A percentile compares a stretch with the other conserved stretches of the same genome.
These are phyloP conservation scores for Magnolia changhungtana DNA, from an alignment of 164 flowering plant genomes.

Conservation along the genomic window DNA sequence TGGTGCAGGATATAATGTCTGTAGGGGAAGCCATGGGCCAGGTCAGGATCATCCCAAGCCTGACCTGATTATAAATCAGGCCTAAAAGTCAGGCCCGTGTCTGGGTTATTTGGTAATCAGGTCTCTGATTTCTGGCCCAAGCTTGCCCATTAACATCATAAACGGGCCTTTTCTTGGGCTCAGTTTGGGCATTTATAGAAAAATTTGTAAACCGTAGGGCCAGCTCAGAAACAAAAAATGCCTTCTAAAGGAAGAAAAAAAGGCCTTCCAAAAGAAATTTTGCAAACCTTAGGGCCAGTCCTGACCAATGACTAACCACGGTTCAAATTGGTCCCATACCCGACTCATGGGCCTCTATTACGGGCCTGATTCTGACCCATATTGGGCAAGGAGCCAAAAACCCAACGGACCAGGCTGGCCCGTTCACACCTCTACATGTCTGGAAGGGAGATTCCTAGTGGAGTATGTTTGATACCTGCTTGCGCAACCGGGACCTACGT, in stretches of 20 bases:
- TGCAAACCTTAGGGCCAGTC: neutral
- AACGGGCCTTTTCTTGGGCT: neutral
- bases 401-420: neutral
- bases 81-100: neutral
- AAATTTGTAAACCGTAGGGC: neutral
- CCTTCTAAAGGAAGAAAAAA: no score
- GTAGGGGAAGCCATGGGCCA: neutral
- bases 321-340: neutral
- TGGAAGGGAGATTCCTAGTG: neutral
- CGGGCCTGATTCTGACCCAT: neutral
- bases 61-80: neutral
- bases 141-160: neutral
- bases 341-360: neutral
- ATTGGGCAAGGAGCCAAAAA: neutral
- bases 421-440: neutral
- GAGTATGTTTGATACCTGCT: slow-evolving; percentile 53
- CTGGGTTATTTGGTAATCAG: neutral
- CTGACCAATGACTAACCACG: neutral
- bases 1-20: neutral
- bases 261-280: no score
- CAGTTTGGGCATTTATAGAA: neutral
- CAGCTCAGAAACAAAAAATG: neutral
- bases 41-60: neutral
- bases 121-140: neutral
- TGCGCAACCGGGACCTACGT: slow-evolving; percentile 84